phyloP scores from a whole-genome alignment of 106 monocot species.

The Dendrobium nobile region DNA sequence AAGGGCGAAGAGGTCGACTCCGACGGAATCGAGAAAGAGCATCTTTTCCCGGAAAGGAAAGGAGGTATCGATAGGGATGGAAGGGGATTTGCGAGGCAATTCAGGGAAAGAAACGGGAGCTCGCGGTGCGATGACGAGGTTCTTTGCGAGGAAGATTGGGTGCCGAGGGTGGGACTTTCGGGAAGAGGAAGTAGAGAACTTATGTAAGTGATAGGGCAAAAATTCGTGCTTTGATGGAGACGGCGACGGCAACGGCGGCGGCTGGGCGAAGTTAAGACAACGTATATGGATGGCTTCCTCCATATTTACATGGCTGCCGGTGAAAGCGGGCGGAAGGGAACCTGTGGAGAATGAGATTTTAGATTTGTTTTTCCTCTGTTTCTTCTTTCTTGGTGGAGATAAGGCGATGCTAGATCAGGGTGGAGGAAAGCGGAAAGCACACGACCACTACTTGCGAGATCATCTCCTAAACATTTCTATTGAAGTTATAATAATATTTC shows the following conservation, averaged over 20 bases:
- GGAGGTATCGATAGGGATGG: neutral
- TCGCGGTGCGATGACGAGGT: neutral
- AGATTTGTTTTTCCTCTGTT: too few species aligned
- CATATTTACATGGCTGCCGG: slow-evolving; percentile 14
- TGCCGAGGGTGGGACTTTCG: slow-evolving; percentile 4
- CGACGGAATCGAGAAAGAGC: slow-evolving; percentile 60
- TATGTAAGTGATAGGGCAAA: slow-evolving; percentile 1
- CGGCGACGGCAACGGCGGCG: neutral
- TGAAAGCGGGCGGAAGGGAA: neutral
- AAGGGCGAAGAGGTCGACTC: slow-evolving; percentile 45
- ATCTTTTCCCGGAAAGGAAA: slow-evolving; percentile 40
- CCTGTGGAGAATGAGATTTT: neutral
- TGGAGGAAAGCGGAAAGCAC: too few species aligned
- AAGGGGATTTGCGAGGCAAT: slow-evolving; percentile 5
- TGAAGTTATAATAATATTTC: too few species aligned
- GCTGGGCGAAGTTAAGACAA: neutral
- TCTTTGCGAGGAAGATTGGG: slow-evolving; percentile 4
- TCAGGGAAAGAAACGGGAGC: slow-evolving; percentile 19
- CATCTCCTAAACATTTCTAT: too few species aligned
- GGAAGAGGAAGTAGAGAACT: slow-evolving; percentile 12
- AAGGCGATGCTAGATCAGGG: too few species aligned
- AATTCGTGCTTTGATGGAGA: neutral
- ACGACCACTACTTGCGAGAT: too few species aligned
- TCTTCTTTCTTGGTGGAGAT: too few species aligned
- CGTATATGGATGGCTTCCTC: slow-evolving; percentile 12